These are phyloP conservation scores for Trichopus zeylanicus DNA, from an alignment of 116 monocot genomes.

Conservation along the genomic window DNA sequence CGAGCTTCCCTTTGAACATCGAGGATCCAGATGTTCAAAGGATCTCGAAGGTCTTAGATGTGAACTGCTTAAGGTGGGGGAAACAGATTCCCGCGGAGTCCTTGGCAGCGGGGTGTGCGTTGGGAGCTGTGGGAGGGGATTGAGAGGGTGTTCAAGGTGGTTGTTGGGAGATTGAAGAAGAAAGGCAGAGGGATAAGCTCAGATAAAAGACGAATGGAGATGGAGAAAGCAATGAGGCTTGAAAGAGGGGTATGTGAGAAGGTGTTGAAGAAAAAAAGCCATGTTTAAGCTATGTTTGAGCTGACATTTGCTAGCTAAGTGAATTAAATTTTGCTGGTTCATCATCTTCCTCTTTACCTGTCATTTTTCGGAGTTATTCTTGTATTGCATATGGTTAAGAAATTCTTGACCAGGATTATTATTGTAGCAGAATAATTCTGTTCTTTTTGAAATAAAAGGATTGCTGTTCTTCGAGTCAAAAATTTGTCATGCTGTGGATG, in stretches of 20 bases:
- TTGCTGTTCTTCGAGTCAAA: no score
- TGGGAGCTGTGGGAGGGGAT: conserved; percentile 54
- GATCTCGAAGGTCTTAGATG: conserved; percentile 65
- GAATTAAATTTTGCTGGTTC: no score
- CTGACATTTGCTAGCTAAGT: conserved; percentile 10
- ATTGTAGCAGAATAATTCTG: no score
- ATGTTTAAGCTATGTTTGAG: conserved; percentile 52
- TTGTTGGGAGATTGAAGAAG: conserved; percentile 23
- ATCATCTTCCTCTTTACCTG: no score
- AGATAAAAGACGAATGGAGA: conserved; percentile 16
- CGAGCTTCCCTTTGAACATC: neutral
- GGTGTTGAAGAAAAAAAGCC: conserved; percentile 45
- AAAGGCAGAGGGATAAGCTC: conserved; percentile 13
- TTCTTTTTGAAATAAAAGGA: no score
- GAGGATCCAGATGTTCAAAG: conserved; percentile 26
- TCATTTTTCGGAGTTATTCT: no score
- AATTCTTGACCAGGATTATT: no score
- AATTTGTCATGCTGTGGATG: no score
- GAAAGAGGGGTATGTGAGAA: conserved; percentile 68
- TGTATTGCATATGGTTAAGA: no score
- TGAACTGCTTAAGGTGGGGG: conserved; percentile 59
- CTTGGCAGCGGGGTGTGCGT: conserved; percentile 36
- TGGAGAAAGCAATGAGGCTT: conserved; percentile 55
- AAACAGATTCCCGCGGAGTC: conserved; percentile 32
- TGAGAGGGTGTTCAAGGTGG: conserved; percentile 56